A percentile compares a stretch with the other conserved stretches of the same genome.
These are phyloP conservation scores for Dryas integrifolia DNA, from an alignment of 331 rosid species.

Conservation along the genomic window DNA sequence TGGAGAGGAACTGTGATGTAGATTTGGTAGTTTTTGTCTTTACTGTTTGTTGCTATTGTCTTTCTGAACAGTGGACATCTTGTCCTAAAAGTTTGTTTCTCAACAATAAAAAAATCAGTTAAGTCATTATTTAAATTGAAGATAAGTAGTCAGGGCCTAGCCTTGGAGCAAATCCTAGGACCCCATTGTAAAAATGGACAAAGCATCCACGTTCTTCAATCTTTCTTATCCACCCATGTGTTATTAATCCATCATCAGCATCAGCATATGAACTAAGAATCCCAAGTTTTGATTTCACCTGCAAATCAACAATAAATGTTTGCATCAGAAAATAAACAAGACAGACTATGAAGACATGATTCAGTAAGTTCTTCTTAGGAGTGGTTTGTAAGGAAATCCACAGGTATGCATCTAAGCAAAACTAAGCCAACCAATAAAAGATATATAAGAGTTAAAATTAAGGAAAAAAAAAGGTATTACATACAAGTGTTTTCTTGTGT, in stretches of 20 bases:
- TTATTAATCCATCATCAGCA: slow-evolving; percentile 72
- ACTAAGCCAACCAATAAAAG: background rate
- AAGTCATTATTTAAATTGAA: slow-evolving; percentile 6
- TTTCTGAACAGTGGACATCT: too few species aligned
- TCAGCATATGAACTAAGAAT: slow-evolving; percentile 77
- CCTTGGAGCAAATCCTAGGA: slow-evolving; percentile 94
- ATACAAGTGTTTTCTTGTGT: slow-evolving; percentile 94
- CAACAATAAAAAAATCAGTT: background rate
- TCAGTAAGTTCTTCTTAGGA: background rate
- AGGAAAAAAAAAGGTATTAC: slow-evolving; percentile 19
- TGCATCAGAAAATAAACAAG: slow-evolving; percentile 25
- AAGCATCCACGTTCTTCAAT: slow-evolving; percentile 85
- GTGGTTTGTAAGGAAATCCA: background rate
- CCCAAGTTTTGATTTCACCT: slow-evolving; percentile 86
- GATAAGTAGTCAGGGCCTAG: slow-evolving; percentile 38
- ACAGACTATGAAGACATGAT: background rate
- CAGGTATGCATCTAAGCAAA: background rate
- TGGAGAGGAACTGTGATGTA: too few species aligned
- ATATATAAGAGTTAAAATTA: background rate
- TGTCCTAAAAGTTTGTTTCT: too few species aligned
- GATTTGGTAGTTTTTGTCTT: too few species aligned
- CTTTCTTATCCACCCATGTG: slow-evolving; percentile 97
- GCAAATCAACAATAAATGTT: slow-evolving; percentile 24
- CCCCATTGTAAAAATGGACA: slow-evolving; percentile 90
- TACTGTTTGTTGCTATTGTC: too few species aligned